Evolutionary conservation across 1,284 basidiomycete genomes (phyloP).

Genomic region (Moesziomyces antarcticus): DNA sequence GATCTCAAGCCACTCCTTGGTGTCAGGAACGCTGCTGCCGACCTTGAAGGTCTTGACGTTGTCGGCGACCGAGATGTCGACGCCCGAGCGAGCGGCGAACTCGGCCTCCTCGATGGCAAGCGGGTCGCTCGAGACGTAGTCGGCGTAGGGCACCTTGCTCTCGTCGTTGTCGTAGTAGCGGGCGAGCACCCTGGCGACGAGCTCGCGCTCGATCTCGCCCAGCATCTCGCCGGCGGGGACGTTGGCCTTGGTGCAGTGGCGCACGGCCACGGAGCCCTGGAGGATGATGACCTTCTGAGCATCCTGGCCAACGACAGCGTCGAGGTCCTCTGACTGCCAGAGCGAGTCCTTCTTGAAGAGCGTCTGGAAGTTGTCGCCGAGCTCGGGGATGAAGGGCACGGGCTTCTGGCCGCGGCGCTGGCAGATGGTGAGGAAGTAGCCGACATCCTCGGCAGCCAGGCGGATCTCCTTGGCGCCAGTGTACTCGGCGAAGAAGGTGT

Average conservation of each 20-base stretch:
- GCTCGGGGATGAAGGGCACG: constrained; percentile 96
- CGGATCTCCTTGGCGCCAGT: constrained; percentile 84
- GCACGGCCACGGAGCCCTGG: constrained; percentile 93
- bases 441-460: constrained; percentile 92
- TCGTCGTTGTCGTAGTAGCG: constrained; percentile 83
- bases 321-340: constrained; percentile 98
- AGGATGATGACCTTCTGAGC: constrained; percentile 97
- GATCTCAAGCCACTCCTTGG: constrained; percentile 81
- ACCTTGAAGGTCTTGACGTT: constrained; percentile 48
- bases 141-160: constrained; percentile 81
- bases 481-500: constrained; percentile 85
- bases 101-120: constrained; percentile 69
- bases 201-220: constrained; percentile 82
- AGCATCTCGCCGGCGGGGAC: constrained; percentile 93
- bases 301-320: constrained; percentile 92
- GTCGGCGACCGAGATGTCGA: constrained; percentile 74
- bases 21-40: constrained; percentile 41
- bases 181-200: constrained; percentile 84
- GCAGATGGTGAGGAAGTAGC: constrained; percentile 92
- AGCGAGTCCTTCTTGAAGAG: constrained; percentile 81
- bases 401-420: constrained; percentile 98
- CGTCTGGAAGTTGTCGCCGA: constrained; percentile 88
- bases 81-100: constrained; percentile 68
- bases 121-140: constrained; percentile 80
- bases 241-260: constrained; percentile 86